Base-by-base conservation (phyloP, 257 asterid genomes). In the Rubia yunnanensis region DNA sequence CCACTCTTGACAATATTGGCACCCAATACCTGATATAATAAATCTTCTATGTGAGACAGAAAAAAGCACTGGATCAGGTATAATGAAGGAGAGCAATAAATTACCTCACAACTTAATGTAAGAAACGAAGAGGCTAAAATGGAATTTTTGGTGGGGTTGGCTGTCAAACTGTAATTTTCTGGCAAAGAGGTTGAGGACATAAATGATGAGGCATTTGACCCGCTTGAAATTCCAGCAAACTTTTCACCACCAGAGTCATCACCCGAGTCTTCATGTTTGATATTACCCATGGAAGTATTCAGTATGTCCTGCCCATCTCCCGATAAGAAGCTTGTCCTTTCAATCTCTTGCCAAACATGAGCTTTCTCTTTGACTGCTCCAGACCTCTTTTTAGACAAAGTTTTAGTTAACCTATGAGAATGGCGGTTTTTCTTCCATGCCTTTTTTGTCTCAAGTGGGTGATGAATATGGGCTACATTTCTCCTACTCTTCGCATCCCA, bases 1-100 rank as follows among this genome's bases (percentile, higher is more conserved):
- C 97, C 99, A 83, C 97, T 83, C 84, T 85, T 94, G 69, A 94
- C 96, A 68, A 94, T 83, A 79, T 90, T 90, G 76, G 94, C 95
- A 76, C 92, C 88, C 67, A 80, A 66, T 67, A 90, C 95, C 96
- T 94, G 92, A 74, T 80, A 78, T 74, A 72, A 61, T 38, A 70
- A 64, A 78, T 70, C 61, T n/a, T 71, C 68, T 52, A 22, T 34
- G 63, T 65, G 38, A 67, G 77, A 74, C 62, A 74, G 65, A 69
- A 53, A 70, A 24, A 32, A 38, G 39, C 69, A 69, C 20, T 8
- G 64, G 64, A 65, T 30, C 54, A 70, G 44, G 32, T 14, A 58
- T 34, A 32, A 63, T 70, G 63, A n/a, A 66, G 60, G 61, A 76
- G 65, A 28, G 3, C 63, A 69, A 27, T 38, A 63, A 73, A 69